Evolutionary conservation across 139 green algal species (phyloP), one percentile per base, ranked within the genome.

Genomic region (Coelastrella sp.): DNA sequence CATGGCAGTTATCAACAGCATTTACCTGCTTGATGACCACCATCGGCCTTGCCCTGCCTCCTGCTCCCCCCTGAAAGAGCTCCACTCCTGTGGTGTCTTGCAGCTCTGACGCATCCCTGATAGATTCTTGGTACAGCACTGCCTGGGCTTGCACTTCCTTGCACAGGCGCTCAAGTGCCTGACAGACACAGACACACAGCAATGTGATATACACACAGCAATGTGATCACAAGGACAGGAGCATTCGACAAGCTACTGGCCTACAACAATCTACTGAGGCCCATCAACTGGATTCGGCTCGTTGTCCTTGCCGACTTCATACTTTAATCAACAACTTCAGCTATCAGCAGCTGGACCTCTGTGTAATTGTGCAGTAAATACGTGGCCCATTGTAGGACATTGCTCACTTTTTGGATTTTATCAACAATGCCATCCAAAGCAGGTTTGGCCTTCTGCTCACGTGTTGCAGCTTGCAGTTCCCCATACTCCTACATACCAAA

Each of bases 41-140:
- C 93, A 95, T 95, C 49, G 92, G 89, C 49, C 93, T 90, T 58
- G 89, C 92, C 57, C 85, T 76, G 24, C 91, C 93, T 5, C 89
- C 91, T 63, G 76, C 22, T 20, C 78, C 74, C 4, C 90, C 92
- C 84, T 91, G 90, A 19, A 95, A 89, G 22, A 97, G 91, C 87
- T 97, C 95, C 25, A 98, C 94, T n/a, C 96, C 96, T 7, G 95
- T 97, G 12, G 92, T 96, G 93, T 98, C 96, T 24, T 94, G 87
- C 57, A 97, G 94, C 91, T 98, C 95, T 22, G 91, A 90, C 74
- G 94, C 90, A 87, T 96, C 92, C 0, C 96, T 76, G 25, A 98
- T 93, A 10, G 79, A 94, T 82, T 97, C 95, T 83, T 96, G 93
- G 89, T 97, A 97, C 75, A 96, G 91, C 68, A 91, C 91, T 15